Evolutionary conservation across 345 rosid species (phyloP).

Genomic region (Linum tenue): DNA sequence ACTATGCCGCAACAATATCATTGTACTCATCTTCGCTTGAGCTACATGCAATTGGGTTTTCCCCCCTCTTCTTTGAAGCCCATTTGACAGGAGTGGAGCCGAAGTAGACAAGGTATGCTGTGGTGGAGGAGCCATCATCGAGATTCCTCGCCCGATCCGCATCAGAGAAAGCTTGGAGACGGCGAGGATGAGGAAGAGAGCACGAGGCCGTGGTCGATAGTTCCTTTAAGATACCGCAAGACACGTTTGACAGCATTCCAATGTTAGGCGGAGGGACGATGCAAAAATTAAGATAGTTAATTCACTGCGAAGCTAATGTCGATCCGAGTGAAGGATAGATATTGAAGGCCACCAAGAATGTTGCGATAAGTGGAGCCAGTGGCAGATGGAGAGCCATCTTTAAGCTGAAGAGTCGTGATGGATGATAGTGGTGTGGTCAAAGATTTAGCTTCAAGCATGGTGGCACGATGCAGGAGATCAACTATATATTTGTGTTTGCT

Average conservation of each 20-base stretch:
- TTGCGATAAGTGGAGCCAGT: neutral
- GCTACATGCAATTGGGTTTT: too few relatives aligned
- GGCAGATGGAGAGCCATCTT: neutral
- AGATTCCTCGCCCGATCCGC: conserved; percentile 1
- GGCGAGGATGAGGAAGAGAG: neutral
- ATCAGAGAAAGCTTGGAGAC: neutral
- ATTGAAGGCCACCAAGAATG: neutral
- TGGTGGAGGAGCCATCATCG: too few relatives aligned
- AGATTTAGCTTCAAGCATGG: neutral
- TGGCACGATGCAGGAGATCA: neutral
- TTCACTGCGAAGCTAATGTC: neutral
- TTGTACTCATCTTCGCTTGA: too few relatives aligned
- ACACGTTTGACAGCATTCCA: conserved; percentile 1
- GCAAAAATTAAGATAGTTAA: neutral
- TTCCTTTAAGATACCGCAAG: conserved; percentile 1
- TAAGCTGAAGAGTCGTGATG: neutral
- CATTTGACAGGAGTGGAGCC: too few relatives aligned
- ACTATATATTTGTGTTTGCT: neutral
- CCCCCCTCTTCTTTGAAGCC: too few relatives aligned
- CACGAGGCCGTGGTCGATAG: neutral
- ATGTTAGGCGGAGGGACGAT: neutral
- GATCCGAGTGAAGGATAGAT: neutral
- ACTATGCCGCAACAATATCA: too few relatives aligned
- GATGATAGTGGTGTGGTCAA: neutral
- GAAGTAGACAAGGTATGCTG: too few relatives aligned